Evolutionary conservation across 148 eudicot genomes (phyloP), one percentile per base, ranked within the genome.

Genomic region (Silene latifolia): DNA sequence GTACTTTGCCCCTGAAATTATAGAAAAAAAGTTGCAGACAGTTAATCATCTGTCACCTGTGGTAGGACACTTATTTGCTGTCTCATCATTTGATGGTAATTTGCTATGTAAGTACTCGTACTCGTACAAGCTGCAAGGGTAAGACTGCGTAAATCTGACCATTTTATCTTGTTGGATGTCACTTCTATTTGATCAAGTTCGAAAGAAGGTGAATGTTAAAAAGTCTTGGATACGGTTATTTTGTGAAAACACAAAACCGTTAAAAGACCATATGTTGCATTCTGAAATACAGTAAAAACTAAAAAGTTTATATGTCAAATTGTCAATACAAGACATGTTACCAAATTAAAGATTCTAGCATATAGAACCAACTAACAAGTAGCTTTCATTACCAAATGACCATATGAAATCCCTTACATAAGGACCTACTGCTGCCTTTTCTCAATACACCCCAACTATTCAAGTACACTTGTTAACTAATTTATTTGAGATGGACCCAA

Each of bases 71-170:
- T n/a, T 65, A 35, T 13, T 35, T 35, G 47, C 9, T 65, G 69
- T 65, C 69, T 32, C 47, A 35, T 65, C 69, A 39, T 32, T 3
- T 65, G 69, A 65, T 32, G 21, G 47, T 65, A 65, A 32, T 65
- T 65, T 18, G 69, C 20, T 17, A 32, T 29, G 64, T 48, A 48
- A 48, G 15, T 48, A 48, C n/a, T 48, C 29, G 29, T 10, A 8
- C 11, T 48, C 15, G 13, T 11, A 48, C 53, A 48, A 32, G 35
- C 35, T 32, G 35, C 35, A 39, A 5, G 56, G 17, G 14, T 51
- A 51, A 51, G 9, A 51, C 44, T 7, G 44, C 44, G 44, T 6
- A 39, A 6, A 39, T 7, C 9, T 39, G 44, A 39, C 44, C 54
- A 11, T 12, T 14, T 12, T 48, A 12, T 48, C 17, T 3, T 14